Base-by-base conservation (phyloP, 2,329 filamentous ascomycete genomes). In the Teratosphaeria viscida region DNA sequence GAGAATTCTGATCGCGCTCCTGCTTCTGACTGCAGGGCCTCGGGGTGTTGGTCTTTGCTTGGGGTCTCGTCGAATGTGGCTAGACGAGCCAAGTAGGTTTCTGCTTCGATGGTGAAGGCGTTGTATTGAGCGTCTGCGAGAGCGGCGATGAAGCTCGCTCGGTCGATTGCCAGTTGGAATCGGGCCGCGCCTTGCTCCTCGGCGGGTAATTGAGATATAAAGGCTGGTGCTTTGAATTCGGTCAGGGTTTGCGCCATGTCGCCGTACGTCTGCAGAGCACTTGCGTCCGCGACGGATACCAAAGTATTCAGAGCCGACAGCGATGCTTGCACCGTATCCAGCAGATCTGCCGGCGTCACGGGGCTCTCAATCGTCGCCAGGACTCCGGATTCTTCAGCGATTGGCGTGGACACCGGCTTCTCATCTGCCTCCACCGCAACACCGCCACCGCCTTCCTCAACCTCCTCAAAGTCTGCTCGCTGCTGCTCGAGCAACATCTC, bases 361-460 rank as follows among this genome's bases (percentile, higher is more conserved):
- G 86, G 83, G 63, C 87, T 85, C 58, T 87, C 78, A n/a, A 90
- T 79, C 3, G 79, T 81, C 19, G 84, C 85, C 81, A 84, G 88
- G 66, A 86, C 81, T 61, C 85, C 84, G 16, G 55, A 43, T 7
- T 55, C 54, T 2, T 64, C 61, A 35, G 60, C 57, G 5, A 60
- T 60, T 3, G 60, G 2, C 4, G 56, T 58, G 10, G 60, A 59
- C 16, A 55, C 55, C 2, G 60, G 57, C 37, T 56, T 39, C 54
- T 64, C 66, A 16, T 65, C 58, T 4, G 61, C 43, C 19, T 66
- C 63, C 29, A 69, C 49, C 11, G 66, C 60, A n/a, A 67, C 64
- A 37, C 68, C 68, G 12, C 53, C 53, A n/a, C 65, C 67, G 12
- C 14, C 35, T 11, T 66, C 65, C n/a, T 68, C 72, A 29, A 68